A percentile compares a stretch with the other conserved stretches of the same genome.
Conservation (phyloP, 352 stramenopile species). For the Thraustotheca clavata region DNA sequence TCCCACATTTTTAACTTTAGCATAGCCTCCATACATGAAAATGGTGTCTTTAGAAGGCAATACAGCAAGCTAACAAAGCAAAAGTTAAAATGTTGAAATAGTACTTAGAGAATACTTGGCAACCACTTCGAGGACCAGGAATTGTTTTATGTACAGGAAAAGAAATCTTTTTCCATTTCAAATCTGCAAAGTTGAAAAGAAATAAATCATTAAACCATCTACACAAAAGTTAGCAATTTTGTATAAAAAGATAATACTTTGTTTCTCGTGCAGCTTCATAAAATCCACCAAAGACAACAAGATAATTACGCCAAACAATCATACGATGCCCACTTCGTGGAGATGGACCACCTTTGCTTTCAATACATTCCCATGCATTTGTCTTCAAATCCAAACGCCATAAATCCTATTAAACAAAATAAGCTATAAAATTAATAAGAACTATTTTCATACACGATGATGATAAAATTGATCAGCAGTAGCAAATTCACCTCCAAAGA, state of each 20-base stretch:
- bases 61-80: constrained; percentile 35
- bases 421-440: neutral
- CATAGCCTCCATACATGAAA: constrained; percentile 94
- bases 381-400: constrained; percentile 90
- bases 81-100: neutral
- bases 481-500: constrained; percentile 96
- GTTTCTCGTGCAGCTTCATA: constrained; percentile 90
- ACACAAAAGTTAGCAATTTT: constrained; percentile 1
- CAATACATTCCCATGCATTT: constrained; percentile 90
- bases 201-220: constrained; percentile 95
- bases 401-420: constrained; percentile 46
- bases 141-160: constrained; percentile 56
- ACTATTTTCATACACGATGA: constrained; percentile 61
- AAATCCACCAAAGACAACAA: constrained; percentile 97
- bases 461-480: constrained; percentile 97
- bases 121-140: constrained; percentile 67
- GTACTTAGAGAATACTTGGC: constrained; percentile 29
- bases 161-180: constrained; percentile 82
- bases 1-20: constrained; percentile 89
- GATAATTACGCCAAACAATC: constrained; percentile 92
- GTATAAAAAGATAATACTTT: constrained; percentile 31
- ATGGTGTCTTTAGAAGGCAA: constrained; percentile 83
- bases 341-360: constrained; percentile 72
- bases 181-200: constrained; percentile 82
- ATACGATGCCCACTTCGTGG: constrained; percentile 88